Evolutionary conservation across 495 filamentous ascomycete genomes (phyloP), one percentile per base, ranked within the genome.

Genomic region (Penicillium dipodomyicola): DNA sequence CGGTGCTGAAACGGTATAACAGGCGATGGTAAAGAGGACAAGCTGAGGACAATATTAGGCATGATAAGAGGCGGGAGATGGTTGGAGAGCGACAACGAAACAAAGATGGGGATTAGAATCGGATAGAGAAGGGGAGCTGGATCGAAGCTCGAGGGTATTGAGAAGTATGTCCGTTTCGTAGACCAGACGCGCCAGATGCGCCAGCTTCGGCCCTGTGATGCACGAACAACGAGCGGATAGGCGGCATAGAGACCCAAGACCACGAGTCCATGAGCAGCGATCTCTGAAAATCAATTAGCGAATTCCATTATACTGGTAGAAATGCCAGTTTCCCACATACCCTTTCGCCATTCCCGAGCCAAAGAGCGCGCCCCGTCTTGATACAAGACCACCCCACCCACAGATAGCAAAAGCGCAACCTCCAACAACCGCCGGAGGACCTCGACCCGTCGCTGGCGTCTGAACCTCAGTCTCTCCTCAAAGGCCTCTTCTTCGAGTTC

Each of bases 71-170:
- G 74, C 22, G 79, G 61, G 32, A 77, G 76, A 46, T 79, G 74
- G 20, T 80, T 76, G 25, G 84, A 80, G n/a, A 96, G 77, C 15
- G 91, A 87, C 5, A 94, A 69, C 4, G 94, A 87, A 35, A 96
- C 86, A 19, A 90, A 78, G 8, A 94, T 63, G 2, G 94, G 90
- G 8, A 96, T 77, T 0, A 87, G 60, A 1, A 86, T 76, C 2
- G 94, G 95, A 64, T 97, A 98, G 19, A 98, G 76, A 9, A 97
- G 74, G 6, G 94, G 90, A 15, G 94, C 94, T 2, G 91, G 94
- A 65, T 98, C 94, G 68, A 97, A 96, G 25, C 80, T 77, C 12
- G 84, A 65, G 1, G 91, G 89, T 17, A 96, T 75, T 44, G 69
- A 82, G 65, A 80, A 75, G 27, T 68, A 71, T 14, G 64, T 54